A percentile compares a stretch with the other conserved stretches of the same genome.
Evolutionary conservation across 805 yeast species (phyloP).

Genomic region (Deakozyma indianensis): DNA sequence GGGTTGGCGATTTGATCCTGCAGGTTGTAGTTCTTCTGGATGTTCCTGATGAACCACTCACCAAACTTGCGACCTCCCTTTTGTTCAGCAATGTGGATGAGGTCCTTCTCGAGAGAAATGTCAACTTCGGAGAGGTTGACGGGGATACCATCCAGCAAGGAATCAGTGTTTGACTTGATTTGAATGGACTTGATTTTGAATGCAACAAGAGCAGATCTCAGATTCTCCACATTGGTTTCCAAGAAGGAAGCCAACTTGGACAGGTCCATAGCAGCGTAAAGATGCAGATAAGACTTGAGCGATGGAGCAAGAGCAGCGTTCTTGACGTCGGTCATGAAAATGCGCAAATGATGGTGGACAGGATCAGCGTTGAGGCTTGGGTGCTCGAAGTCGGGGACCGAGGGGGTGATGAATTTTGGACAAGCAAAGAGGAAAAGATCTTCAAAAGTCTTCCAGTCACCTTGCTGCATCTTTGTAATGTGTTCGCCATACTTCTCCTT

Average conservation of each 20-base stretch:
- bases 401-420: constrained; percentile 33
- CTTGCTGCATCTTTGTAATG: constrained; percentile 26
- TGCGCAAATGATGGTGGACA: constrained; percentile 27
- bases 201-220: constrained; percentile 26
- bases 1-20: constrained; percentile 26
- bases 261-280: constrained; percentile 33
- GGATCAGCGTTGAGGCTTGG: constrained; percentile 25
- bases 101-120: constrained; percentile 26
- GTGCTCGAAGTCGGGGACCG: constrained; percentile 22
- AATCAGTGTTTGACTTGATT: constrained; percentile 29
- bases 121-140: constrained; percentile 31
- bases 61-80: constrained; percentile 32
- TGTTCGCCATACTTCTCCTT: constrained; percentile 35
- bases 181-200: constrained; percentile 33
- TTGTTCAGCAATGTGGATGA: constrained; percentile 30
- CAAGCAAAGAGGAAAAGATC: constrained; percentile 33
- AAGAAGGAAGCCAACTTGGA: constrained; percentile 28
- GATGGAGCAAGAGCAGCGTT: constrained; percentile 26
- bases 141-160: constrained; percentile 27
- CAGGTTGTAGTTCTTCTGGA: constrained; percentile 30
- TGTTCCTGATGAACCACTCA: constrained; percentile 37
- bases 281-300: constrained; percentile 30
- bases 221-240: constrained; percentile 22
- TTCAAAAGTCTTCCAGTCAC: constrained; percentile 28
- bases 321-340: constrained; percentile 29